Conservation (phyloP, 495 filamentous ascomycete species). For the Penicillium goetzii region DNA sequence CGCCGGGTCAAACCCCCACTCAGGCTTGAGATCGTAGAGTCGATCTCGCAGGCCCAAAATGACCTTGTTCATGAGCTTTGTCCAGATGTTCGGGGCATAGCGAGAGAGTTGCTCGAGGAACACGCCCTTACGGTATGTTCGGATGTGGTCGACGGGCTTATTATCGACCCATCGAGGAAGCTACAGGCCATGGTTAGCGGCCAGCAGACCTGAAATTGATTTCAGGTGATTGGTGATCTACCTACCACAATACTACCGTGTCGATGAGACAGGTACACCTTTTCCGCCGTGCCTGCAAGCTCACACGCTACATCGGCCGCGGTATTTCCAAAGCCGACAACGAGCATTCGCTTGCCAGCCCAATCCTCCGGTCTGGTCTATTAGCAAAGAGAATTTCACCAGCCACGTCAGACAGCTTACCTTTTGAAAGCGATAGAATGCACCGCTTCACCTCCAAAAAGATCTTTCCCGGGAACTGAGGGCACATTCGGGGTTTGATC, state of each 20-base stretch:
- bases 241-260: background rate
- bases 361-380: background rate
- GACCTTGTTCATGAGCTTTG: background rate
- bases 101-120: background rate
- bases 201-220: background rate
- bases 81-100: background rate
- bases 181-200: background rate
- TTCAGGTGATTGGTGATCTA: background rate
- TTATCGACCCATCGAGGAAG: background rate
- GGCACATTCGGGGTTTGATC: background rate
- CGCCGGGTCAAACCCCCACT: background rate
- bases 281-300: background rate
- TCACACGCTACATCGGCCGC: background rate
- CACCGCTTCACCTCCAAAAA: background rate
- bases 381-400: too few species aligned
- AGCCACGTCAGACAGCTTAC: background rate
- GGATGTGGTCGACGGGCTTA: background rate
- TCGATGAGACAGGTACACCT: background rate
- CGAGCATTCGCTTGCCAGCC: background rate
- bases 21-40: background rate
- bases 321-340: background rate
- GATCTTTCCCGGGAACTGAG: background rate
- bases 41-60: background rate
- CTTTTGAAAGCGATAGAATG: background rate
- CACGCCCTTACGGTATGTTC: background rate